Evolutionary conservation across 164 flowering plant species (phyloP).

Genomic region (Cinnamomum chago): DNA sequence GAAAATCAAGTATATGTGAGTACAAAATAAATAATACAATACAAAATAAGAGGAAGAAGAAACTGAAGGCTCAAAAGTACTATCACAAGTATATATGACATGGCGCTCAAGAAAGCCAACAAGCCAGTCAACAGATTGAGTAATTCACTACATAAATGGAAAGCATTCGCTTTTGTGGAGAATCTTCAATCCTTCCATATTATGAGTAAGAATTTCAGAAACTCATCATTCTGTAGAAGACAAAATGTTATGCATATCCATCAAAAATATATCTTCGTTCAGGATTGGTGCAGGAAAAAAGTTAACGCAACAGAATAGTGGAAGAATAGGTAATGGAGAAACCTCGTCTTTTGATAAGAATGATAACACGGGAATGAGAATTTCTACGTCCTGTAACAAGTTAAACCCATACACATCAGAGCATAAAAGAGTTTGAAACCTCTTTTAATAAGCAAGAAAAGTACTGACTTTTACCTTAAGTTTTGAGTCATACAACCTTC

Average conservation of each 20-base stretch:
- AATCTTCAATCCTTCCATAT: too few species aligned
- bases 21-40: too few species aligned
- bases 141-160: too few species aligned
- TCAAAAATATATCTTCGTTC: background rate
- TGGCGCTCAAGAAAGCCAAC: too few species aligned
- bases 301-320: background rate
- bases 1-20: too few species aligned
- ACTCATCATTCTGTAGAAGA: background rate
- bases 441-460: slow-evolving; percentile 1
- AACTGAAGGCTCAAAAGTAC: too few species aligned
- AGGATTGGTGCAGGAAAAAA: background rate
- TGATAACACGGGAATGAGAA: slow-evolving; percentile 72
- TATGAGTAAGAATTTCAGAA: background rate
- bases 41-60: too few species aligned
- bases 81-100: too few species aligned
- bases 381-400: slow-evolving; percentile 68
- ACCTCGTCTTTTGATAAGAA: slow-evolving; percentile 89
- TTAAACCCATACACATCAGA: slow-evolving; percentile 9
- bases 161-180: too few species aligned
- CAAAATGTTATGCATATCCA: background rate
- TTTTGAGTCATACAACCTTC: slow-evolving; percentile 62
- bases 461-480: slow-evolving; percentile 50
- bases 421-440: background rate
- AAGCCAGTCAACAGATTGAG: too few species aligned
- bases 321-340: background rate